Evolutionary conservation across 805 yeast species (phyloP).

Genomic region (Sporopachydermia lactativora): DNA sequence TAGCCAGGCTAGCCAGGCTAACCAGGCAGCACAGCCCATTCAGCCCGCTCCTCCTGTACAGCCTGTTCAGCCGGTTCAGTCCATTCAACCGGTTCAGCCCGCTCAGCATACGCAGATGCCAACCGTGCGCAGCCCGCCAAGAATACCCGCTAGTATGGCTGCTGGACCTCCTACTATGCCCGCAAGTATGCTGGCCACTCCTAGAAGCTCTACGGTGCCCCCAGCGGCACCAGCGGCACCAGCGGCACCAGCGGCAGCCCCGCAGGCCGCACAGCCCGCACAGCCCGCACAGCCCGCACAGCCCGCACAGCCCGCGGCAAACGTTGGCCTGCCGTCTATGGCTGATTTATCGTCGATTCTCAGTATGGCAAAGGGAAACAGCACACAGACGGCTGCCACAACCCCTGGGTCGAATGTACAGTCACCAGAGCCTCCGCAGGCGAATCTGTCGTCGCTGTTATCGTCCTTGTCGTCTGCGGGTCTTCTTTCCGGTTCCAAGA

Average conservation of each 20-base stretch:
- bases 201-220: too few species aligned
- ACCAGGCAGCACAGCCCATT: neutral
- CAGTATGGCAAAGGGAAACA: too few species aligned
- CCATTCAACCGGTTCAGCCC: slow-evolving; percentile 11
- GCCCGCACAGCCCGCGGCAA: too few species aligned
- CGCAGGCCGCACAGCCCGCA: neutral
- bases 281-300: neutral
- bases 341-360: too few species aligned
- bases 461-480: slow-evolving; percentile 1
- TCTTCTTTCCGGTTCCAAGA: neutral
- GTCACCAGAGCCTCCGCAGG: too few species aligned
- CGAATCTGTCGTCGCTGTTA: neutral
- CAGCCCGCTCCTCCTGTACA: slow-evolving; percentile 8
- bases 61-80: slow-evolving; percentile 3
- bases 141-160: neutral
- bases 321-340: too few species aligned
- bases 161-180: neutral
- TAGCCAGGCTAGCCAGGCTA: neutral
- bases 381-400: too few species aligned
- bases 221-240: neutral
- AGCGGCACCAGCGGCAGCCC: neutral
- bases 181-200: neutral
- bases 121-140: neutral
- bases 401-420: too few species aligned
- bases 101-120: slow-evolving; percentile 7